Evolutionary conservation across 2,329 filamentous ascomycete species (phyloP).

Genomic region (Torrubiella hemipterigena): DNA sequence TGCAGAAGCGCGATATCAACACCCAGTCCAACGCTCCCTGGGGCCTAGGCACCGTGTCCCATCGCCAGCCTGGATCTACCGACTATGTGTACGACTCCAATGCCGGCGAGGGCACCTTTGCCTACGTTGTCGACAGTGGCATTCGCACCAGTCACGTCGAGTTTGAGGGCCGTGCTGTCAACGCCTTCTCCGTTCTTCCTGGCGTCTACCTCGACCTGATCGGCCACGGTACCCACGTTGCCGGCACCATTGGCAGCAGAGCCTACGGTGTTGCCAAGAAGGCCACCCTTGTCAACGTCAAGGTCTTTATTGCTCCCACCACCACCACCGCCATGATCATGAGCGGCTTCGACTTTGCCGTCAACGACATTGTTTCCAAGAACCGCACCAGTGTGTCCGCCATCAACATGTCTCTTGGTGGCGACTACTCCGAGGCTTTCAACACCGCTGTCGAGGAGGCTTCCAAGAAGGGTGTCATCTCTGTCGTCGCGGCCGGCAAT

Average conservation of each 20-base stretch:
- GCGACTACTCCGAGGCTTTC: constrained; percentile 8
- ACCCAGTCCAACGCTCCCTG: constrained; percentile 8
- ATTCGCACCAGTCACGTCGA: constrained; percentile 7
- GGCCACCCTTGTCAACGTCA: constrained; percentile 26
- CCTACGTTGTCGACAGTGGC: constrained; percentile 11
- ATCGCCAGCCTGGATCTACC: constrained; percentile 2
- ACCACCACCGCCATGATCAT: constrained; percentile 14
- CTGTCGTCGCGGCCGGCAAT: constrained; percentile 22
- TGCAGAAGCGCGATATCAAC: background rate
- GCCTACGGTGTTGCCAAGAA: constrained; percentile 24
- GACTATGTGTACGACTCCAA: constrained; percentile 7
- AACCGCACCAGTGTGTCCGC: constrained; percentile 20
- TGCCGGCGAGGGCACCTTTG: constrained; percentile 8
- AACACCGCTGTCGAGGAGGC: constrained; percentile 11
- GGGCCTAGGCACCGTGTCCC: constrained; percentile 8
- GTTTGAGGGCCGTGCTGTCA: constrained; percentile 7
- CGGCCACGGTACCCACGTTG: constrained; percentile 25
- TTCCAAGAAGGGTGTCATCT: constrained; percentile 18
- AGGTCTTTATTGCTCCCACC: constrained; percentile 21
- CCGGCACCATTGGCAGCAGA: constrained; percentile 7
- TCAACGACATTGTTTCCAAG: constrained; percentile 18
- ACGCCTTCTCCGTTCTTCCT: constrained; percentile 4
- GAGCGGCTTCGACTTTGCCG: constrained; percentile 21
- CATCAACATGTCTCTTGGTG: constrained; percentile 31
- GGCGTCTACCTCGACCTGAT: constrained; percentile 7